These are phyloP conservation scores for Skeletonema tropicum DNA, from an alignment of 108 stramenopile genomes.

Conservation along the genomic window DNA sequence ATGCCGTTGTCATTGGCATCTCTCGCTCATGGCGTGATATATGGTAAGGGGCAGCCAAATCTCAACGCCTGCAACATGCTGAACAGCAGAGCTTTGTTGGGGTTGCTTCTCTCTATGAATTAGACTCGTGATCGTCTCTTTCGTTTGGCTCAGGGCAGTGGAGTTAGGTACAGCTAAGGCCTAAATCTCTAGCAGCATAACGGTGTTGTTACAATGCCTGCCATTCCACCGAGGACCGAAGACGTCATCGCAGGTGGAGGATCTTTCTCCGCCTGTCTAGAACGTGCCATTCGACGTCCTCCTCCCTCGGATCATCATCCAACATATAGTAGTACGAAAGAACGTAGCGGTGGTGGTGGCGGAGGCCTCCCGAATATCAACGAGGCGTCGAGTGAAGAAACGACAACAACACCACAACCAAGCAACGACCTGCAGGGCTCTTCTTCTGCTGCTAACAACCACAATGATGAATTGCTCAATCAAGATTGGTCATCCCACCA, in stretches of 20 bases:
- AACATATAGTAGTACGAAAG: background rate
- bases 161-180: no score
- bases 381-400: background rate
- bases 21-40: no score
- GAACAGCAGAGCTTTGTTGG: no score
- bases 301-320: background rate
- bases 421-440: no score
- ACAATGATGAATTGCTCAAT: background rate
- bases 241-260: conserved; percentile 29
- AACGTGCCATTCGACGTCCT: conserved; percentile 29
- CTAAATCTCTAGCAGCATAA: no score
- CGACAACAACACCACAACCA: background rate
- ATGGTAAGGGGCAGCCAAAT: no score
- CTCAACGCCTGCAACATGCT: no score
- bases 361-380: background rate
- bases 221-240: conserved; percentile 3
- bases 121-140: no score
- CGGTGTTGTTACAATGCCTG: background rate
- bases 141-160: no score
- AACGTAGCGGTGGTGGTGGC: conserved; percentile 5
- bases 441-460: background rate
- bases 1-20: no score
- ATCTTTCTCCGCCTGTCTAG: conserved; percentile 16
- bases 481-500: conserved; percentile 30
- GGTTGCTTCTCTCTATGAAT: no score